Evolutionary conservation across 2,329 filamentous ascomycete genomes (phyloP), one percentile per base, ranked within the genome.

Genomic region (Ceratocystis alfenasii): DNA sequence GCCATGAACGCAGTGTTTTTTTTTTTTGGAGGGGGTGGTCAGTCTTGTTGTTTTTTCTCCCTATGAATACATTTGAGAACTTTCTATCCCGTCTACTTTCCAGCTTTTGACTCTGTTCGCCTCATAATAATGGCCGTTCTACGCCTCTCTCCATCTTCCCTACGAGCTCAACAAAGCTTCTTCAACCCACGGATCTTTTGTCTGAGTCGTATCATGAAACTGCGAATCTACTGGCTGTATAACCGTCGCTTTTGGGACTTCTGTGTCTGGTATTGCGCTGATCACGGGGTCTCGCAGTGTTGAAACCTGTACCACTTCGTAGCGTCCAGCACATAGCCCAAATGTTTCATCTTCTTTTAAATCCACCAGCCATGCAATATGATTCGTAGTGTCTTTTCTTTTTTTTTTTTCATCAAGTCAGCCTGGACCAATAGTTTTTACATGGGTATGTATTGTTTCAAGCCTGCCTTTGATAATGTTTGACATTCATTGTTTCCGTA

Each of bases 251-350:
- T 33, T 17, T n/a, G 25, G 53, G 20, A 53, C 20, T 53, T 53
- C 3, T 53, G 28, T 12, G 53, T 30, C n/a, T 59, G 53, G 7
- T 59, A 17, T 33, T n/a, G 12, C 30, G 53, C 28, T 6, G 53
- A 59, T 59, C 53, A 59, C 53, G 28, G 53, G 7, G 53, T 59
- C 53, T 17, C n/a, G 53, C 53, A 59, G 25, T 25, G 25, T 59
- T 59, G 53, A 59, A 59, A 59, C 53, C 53, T 17, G 53, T 59
- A 59, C 53, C 25, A 59, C 53, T 33, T 17, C 8, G 28, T 17
- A 59, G 48, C 48, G 3, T 25, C 20, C 4, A 25, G 22, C 3
- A 25, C 48, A 10, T 59, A n/a, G 28, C 53, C 12, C 53, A 30
- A 59, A 33, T 59, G 53, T 59, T 59, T 59, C 53, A 59, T 7